Evolutionary conservation across 768 basidiomycete species (phyloP).

Genomic region (Tulasnella sp.): DNA sequence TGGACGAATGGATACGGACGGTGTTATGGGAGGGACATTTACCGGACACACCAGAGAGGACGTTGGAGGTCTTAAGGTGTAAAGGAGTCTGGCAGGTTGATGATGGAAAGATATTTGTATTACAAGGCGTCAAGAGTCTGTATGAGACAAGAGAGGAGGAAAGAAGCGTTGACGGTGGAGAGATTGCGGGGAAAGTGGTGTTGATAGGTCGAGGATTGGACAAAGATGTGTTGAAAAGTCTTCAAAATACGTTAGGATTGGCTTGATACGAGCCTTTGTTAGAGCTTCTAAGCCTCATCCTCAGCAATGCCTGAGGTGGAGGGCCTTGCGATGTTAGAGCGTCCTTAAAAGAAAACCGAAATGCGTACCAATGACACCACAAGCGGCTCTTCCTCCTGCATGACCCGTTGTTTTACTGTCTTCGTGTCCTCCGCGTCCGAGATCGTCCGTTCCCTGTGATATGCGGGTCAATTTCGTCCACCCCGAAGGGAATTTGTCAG

Average conservation of each 20-base stretch:
- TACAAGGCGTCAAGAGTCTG: conserved; percentile 87
- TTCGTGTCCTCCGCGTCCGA: conserved; percentile 58
- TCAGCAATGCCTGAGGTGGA: neutral
- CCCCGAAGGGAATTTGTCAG: neutral
- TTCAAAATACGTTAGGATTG: neutral
- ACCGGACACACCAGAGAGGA: conserved; percentile 29
- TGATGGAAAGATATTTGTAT: conserved; percentile 53
- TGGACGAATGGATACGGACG: conserved; percentile 75
- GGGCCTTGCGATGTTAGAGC: neutral
- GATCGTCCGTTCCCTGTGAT: conserved; percentile 62
- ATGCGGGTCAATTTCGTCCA: neutral
- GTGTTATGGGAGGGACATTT: conserved; percentile 74
- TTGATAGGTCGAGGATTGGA: conserved; percentile 75
- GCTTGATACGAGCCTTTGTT: neutral
- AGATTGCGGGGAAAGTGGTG: conserved; percentile 69
- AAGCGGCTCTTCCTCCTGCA: conserved; percentile 67
- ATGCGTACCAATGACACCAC: conserved; percentile 62
- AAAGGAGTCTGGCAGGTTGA: conserved; percentile 68
- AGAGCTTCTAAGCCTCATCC: neutral
- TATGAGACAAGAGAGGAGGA: conserved; percentile 63
- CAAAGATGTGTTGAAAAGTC: conserved; percentile 4
- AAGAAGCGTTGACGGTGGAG: conserved; percentile 36
- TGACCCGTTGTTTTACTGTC: conserved; percentile 75
- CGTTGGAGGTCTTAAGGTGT: conserved; percentile 61
- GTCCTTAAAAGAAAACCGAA: neutral